Evolutionary conservation across 257 asterid genomes (phyloP).

Genomic region (Lantana camara): DNA sequence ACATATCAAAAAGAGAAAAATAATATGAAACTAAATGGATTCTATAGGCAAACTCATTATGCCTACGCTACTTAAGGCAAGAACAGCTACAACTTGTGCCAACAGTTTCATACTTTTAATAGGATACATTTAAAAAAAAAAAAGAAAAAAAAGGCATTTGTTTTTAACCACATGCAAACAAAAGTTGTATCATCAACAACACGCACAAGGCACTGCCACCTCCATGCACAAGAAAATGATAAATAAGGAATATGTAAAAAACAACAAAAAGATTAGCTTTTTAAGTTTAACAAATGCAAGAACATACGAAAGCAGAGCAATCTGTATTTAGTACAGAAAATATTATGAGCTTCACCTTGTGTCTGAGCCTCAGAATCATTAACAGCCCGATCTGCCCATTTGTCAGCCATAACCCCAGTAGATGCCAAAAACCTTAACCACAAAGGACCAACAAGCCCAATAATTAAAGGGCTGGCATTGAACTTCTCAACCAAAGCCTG

Average conservation of each 20-base stretch:
- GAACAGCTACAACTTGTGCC: background rate
- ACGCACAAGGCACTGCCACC: background rate
- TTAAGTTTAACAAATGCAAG: conserved; percentile 1
- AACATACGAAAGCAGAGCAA: background rate
- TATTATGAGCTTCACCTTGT: conserved; percentile 45
- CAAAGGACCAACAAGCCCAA: conserved; percentile 63
- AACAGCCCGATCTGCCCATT: conserved; percentile 69
- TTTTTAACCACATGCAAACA: background rate
- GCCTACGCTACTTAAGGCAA: background rate
- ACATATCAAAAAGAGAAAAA: background rate
- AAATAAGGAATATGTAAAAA: background rate
- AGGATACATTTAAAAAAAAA: background rate
- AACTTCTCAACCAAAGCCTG: conserved; percentile 75
- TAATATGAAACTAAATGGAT: background rate
- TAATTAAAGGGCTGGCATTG: conserved; percentile 60
- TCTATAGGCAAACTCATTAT: background rate
- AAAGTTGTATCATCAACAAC: background rate
- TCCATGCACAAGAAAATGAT: background rate
- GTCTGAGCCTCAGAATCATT: conserved; percentile 61
- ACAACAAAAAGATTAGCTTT: background rate
- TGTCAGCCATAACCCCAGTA: conserved; percentile 56
- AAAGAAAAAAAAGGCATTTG: background rate
- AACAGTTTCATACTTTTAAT: background rate
- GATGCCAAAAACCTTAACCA: conserved; percentile 72
- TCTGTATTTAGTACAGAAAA: conserved; percentile 3